Evolutionary conservation across 2,329 filamentous ascomycete genomes (phyloP).

Genomic region (Phyllosticta citriasiana): DNA sequence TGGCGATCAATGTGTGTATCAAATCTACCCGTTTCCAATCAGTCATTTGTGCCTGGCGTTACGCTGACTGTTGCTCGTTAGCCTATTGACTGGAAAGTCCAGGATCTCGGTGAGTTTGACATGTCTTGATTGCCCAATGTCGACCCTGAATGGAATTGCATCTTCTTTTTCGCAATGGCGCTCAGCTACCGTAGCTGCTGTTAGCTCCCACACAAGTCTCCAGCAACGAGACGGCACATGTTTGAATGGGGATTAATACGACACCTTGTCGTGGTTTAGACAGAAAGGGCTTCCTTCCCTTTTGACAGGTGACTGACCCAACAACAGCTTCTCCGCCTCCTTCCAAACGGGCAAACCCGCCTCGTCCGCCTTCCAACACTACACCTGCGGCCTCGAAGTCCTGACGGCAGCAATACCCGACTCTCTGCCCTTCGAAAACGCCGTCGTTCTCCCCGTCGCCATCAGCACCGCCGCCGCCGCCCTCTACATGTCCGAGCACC

Average conservation of each 20-base stretch:
- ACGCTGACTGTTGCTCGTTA: neutral
- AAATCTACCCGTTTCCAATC: too few species aligned
- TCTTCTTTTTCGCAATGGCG: neutral
- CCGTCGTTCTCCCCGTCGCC: constrained; percentile 34
- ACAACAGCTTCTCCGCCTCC: constrained; percentile 8
- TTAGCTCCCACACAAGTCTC: neutral
- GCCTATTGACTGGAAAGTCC: constrained; percentile 6
- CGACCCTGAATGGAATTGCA: too few species aligned
- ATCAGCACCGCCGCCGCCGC: constrained; percentile 35
- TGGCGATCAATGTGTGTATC: constrained; percentile 19
- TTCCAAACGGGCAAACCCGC: constrained; percentile 18
- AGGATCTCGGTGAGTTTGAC: neutral
- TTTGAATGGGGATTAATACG: too few species aligned
- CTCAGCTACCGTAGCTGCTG: neutral
- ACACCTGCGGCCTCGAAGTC: constrained; percentile 21
- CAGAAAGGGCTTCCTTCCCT: neutral
- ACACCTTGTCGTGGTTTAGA: too few species aligned
- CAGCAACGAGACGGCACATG: neutral
- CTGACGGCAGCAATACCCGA: constrained; percentile 30
- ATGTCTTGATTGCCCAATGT: neutral
- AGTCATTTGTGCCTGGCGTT: neutral
- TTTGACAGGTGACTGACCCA: neutral
- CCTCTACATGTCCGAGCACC: constrained; percentile 31
- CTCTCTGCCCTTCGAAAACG: constrained; percentile 28
- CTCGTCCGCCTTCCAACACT: constrained; percentile 24